These are phyloP conservation scores for Cinchona pubescens DNA, from an alignment of 257 asterid species.

Conservation along the genomic window DNA sequence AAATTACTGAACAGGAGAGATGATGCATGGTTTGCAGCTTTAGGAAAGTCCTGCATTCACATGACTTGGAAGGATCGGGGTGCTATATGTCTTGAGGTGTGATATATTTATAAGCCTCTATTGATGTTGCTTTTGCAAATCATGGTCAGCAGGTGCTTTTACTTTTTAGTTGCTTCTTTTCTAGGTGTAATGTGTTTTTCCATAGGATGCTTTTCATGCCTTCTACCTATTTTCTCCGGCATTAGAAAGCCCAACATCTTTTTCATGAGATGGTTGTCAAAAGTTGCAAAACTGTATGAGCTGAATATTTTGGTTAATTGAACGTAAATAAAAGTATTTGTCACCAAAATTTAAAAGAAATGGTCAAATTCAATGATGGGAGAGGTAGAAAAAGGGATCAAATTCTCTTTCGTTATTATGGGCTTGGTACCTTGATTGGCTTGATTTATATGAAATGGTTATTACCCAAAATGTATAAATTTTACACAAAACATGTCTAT, in stretches of 20 bases:
- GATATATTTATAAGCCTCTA: background rate
- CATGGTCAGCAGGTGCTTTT: background rate
- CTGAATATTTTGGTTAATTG: background rate
- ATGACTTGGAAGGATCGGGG: slow-evolving; percentile 94
- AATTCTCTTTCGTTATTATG: background rate
- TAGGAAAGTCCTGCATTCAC: slow-evolving; percentile 88
- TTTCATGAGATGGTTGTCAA: background rate
- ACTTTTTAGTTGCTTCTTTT: slow-evolving; percentile 3
- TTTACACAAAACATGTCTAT: background rate
- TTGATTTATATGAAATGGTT: background rate
- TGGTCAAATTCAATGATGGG: background rate
- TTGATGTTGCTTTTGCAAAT: background rate
- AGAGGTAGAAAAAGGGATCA: background rate
- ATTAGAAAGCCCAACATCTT: background rate
- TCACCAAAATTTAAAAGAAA: background rate
- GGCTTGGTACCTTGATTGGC: background rate
- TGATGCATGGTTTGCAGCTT: slow-evolving; percentile 79
- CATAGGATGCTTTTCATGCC: background rate
- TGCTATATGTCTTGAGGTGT: slow-evolving; percentile 92
- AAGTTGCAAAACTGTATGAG: background rate
- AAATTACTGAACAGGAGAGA: slow-evolving; percentile 60
- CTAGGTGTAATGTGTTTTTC: background rate
- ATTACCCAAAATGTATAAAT: background rate
- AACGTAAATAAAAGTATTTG: background rate
- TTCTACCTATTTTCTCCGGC: background rate